Conservation (phyloP, 768 basidiomycete genomes). For the Termitomyces sp. region DNA sequence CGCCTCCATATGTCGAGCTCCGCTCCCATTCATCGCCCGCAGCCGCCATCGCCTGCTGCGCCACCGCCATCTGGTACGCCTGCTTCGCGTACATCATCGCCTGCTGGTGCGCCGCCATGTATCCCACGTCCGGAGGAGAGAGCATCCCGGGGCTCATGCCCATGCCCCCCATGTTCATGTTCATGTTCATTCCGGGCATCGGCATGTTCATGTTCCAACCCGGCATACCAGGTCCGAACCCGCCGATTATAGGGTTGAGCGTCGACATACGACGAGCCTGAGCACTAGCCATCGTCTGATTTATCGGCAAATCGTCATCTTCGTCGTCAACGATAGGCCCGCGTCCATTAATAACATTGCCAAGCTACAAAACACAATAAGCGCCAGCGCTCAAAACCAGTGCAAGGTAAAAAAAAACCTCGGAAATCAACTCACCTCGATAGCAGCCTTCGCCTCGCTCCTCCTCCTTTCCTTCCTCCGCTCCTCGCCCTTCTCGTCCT, state of each 20-base stretch:
- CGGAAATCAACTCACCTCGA: slow-evolving; percentile 81
- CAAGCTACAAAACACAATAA: slow-evolving; percentile 45
- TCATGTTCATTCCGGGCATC: slow-evolving; percentile 13
- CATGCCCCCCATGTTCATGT: slow-evolving; percentile 13
- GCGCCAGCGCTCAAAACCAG: slow-evolving; percentile 6
- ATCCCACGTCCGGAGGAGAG: slow-evolving; percentile 47
- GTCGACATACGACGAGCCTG: slow-evolving; percentile 33
- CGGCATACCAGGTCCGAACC: slow-evolving; percentile 17
- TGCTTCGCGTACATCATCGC: slow-evolving; percentile 87
- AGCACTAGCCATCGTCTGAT: slow-evolving; percentile 26
- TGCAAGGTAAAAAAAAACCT: slow-evolving; percentile 1
- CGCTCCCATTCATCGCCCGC: slow-evolving; percentile 94
- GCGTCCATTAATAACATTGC: slow-evolving; percentile 82
- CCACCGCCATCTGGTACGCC: slow-evolving; percentile 85
- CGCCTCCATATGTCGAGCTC: slow-evolving; percentile 39
- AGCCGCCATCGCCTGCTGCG: slow-evolving; percentile 83
- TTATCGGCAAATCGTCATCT: slow-evolving; percentile 44
- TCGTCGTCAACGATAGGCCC: slow-evolving; percentile 57
- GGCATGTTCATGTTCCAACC: slow-evolving; percentile 22
- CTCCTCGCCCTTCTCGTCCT: slow-evolving; percentile 54
- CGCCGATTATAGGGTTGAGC: slow-evolving; percentile 43
- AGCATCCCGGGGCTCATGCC: slow-evolving; percentile 30
- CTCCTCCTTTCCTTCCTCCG: slow-evolving; percentile 70
- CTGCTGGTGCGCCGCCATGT: slow-evolving; percentile 77
- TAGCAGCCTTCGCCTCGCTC: slow-evolving; percentile 80